Conservation (phyloP, 345 rosid species). For the Adansonia digitata region DNA sequence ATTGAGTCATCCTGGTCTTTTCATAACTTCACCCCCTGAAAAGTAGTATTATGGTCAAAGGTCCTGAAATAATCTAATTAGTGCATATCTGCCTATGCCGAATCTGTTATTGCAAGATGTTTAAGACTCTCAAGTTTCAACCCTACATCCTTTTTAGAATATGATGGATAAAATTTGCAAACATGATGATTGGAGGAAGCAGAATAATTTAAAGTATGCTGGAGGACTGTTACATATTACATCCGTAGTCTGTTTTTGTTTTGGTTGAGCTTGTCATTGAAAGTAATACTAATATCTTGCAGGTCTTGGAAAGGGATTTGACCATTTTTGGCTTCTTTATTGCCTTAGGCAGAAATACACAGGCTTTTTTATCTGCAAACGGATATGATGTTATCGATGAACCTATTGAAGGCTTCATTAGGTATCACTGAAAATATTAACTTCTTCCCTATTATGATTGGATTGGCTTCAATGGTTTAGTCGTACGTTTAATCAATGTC, state of each 20-base stretch:
- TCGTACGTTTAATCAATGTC: conserved; percentile 8
- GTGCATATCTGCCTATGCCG: neutral
- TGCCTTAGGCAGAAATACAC: conserved; percentile 84
- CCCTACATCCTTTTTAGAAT: neutral
- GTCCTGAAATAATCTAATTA: conserved; percentile 1
- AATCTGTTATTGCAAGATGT: neutral
- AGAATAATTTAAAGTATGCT: neutral
- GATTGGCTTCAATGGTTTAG: conserved; percentile 15
- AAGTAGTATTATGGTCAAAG: neutral
- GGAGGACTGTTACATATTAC: conserved; percentile 3
- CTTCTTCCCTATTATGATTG: neutral
- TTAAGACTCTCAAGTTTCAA: neutral
- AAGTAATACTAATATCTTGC: conserved; percentile 30
- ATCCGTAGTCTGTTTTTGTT: neutral
- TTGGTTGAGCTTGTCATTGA: conserved; percentile 10
- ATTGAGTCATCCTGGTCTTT: conserved; percentile 3
- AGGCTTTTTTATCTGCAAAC: conserved; percentile 61
- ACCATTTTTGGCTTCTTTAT: conserved; percentile 98
- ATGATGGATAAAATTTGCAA: neutral
- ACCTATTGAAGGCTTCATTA: conserved; percentile 64
- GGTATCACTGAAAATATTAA: conserved; percentile 40
- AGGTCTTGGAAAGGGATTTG: conserved; percentile 93
- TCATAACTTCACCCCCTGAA: neutral
- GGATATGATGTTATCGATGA: conserved; percentile 61
- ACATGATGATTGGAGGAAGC: neutral